A percentile compares a stretch with the other conserved stretches of the same genome.
These are phyloP conservation scores for Leccinum arenicola DNA, from an alignment of 768 basidiomycete species.

Conservation along the genomic window DNA sequence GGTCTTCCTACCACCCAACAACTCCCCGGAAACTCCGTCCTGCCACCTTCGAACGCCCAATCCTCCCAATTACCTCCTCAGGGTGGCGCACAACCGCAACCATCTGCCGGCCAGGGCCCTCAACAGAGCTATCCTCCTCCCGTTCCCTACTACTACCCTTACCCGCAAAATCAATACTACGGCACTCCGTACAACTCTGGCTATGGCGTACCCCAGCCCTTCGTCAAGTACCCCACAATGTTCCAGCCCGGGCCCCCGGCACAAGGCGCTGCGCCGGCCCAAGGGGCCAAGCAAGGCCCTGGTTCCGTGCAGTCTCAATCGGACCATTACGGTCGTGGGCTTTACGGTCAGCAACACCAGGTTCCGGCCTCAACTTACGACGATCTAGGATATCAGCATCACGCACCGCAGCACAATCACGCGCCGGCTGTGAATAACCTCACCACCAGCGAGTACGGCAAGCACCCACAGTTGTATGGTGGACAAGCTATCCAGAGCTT, in stretches of 20 bases:
- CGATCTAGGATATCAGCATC: conserved; percentile 53
- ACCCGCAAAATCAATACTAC: conserved; percentile 76
- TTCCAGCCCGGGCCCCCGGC: conserved; percentile 72
- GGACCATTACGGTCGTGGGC: conserved; percentile 59
- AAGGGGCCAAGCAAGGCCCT: conserved; percentile 64
- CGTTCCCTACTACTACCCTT: conserved; percentile 58
- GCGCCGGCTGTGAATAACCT: conserved; percentile 41
- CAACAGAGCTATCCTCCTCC: conserved; percentile 68
- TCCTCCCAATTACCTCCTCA: conserved; percentile 51
- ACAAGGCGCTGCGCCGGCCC: conserved; percentile 62
- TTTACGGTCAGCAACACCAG: conserved; percentile 60
- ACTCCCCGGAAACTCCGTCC: conserved; percentile 46
- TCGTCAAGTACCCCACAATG: conserved; percentile 75
- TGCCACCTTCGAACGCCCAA: conserved; percentile 54
- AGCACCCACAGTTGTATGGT: conserved; percentile 44
- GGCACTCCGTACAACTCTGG: conserved; percentile 64
- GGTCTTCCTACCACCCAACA: conserved; percentile 59
- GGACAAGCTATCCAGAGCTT: conserved; percentile 67
- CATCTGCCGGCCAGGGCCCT: conserved; percentile 58
- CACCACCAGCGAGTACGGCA: conserved; percentile 42
- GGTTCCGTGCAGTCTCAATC: conserved; percentile 49
- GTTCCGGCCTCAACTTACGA: conserved; percentile 50
- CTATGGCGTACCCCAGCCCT: conserved; percentile 59
- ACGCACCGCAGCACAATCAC: conserved; percentile 56
- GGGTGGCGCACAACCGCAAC: conserved; percentile 51